Base-by-base conservation (phyloP, 768 basidiomycete species). In the Trametes punicea region DNA sequence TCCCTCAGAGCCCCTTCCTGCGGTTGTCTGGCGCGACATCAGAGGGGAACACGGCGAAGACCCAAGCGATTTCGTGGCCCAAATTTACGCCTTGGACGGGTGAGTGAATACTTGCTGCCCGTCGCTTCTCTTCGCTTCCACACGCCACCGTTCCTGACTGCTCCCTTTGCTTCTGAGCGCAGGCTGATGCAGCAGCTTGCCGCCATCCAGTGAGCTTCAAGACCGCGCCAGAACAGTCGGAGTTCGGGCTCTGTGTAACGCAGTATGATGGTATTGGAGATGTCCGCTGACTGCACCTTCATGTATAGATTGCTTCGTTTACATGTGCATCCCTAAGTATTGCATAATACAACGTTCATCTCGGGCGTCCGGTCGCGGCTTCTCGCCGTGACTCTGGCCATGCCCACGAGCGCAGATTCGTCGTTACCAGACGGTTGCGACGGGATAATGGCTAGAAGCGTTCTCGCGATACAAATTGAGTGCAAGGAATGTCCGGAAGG, bases 11-110 rank as follows among this genome's bases (percentile, higher is more conserved):
- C 55, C 62, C 38, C 56, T 67, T 29, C 62, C 66, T 26, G 62
- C 59, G 18, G 44, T 55, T 38, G 60, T 67, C 23, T 72, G 68
- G 69, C 61, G 62, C 33, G 67, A 72, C 48, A 58, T 70, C 44
- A 21, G 58, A 57, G 29, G 58, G 13, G 53, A 55, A 27, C 48
- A 55, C 55, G 39, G 34, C n/a, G 51, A 23, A 13, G 55, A 60
- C 44, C 59, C 59, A 2, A 18, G 4, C n/a, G 41, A 58, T 16
- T 65, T 63, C 46, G 26, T 62, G 46, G 54, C 47, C 46, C 66
- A 64, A 31, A 58, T 64, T 29, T 62, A 58, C 61, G 63, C 65
- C 57, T 63, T 62, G 63, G 67, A 66, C 46, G 50, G 30, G 58
- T 60, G 44, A 60, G 58, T 52, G 45, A 21, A 26, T 46, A 33